Evolutionary conservation across 257 asterid species (phyloP).

Genomic region (Gentiana macrophylla): DNA sequence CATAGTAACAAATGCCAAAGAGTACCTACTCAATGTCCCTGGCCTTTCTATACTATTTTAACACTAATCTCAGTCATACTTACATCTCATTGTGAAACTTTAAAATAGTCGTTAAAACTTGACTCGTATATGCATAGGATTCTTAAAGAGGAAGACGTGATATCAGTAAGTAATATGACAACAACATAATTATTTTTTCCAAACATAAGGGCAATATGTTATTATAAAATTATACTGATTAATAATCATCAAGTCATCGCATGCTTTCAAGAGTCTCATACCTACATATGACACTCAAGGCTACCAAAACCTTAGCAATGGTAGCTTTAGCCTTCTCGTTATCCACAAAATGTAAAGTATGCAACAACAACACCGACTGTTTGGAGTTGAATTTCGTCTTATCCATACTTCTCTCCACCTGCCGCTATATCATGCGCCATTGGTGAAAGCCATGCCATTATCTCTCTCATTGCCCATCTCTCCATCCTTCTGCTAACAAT

Average conservation of each 20-base stretch:
- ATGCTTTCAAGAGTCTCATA: conserved; percentile 24
- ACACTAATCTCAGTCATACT: background rate
- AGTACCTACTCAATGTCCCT: too few species aligned
- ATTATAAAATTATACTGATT: conserved; percentile 12
- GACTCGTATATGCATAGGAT: too few species aligned
- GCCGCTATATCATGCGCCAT: conserved; percentile 73
- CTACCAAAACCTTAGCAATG: conserved; percentile 69
- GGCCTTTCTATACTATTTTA: background rate
- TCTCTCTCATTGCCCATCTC: too few species aligned
- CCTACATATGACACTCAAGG: conserved; percentile 60
- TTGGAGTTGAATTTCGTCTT: conserved; percentile 46
- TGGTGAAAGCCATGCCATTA: conserved; percentile 54
- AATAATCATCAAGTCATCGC: too few species aligned
- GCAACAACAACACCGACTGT: conserved; percentile 41
- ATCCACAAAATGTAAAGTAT: conserved; percentile 71
- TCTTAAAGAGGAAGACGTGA: too few species aligned
- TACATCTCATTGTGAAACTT: too few species aligned
- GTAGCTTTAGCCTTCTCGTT: conserved; percentile 85
- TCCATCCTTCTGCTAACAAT: too few species aligned
- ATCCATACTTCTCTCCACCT: conserved; percentile 57
- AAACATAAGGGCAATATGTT: background rate
- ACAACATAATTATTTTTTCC: too few species aligned
- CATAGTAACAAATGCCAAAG: background rate
- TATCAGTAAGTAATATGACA: too few species aligned
- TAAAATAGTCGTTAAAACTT: too few species aligned